A percentile compares a stretch with the other conserved stretches of the same genome.
phyloP scores from a whole-genome alignment of 129 eudicot genomes.

The Centrapalus pauciflorus region DNA sequence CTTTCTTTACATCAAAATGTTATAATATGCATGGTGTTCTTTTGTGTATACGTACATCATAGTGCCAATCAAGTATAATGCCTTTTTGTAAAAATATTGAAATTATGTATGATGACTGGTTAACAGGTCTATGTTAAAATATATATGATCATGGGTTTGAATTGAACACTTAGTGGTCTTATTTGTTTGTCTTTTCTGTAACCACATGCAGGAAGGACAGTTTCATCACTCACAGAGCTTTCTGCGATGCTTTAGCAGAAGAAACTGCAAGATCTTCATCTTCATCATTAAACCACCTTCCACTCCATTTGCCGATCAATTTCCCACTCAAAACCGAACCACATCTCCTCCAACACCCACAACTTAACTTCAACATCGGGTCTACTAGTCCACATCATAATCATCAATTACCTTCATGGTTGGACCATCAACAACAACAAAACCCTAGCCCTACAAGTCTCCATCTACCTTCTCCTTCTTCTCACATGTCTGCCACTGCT shows the following conservation, averaged over 20 bases:
- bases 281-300: conserved; percentile 21
- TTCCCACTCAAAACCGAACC: conserved; percentile 50
- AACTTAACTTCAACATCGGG: conserved; percentile 28
- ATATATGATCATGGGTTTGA: too few relatives aligned
- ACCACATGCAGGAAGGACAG: conserved; percentile 76
- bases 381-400: conserved; percentile 28
- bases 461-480: conserved; percentile 29
- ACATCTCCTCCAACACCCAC: conserved; percentile 28
- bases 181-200: conserved; percentile 18
- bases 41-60: neutral
- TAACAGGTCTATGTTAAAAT: too few relatives aligned
- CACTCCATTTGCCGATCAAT: conserved; percentile 24
- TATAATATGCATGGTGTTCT: neutral
- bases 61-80: too few relatives aligned
- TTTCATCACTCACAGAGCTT: conserved; percentile 76
- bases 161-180: neutral
- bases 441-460: conserved; percentile 17
- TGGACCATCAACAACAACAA: conserved; percentile 19
- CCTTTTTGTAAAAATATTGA: neutral
- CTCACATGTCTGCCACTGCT: conserved; percentile 74
- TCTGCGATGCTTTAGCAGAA: conserved; percentile 71
- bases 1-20: too few relatives aligned
- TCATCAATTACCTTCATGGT: conserved; percentile 33
- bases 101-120: conserved; percentile 19
- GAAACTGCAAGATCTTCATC: conserved; percentile 49